These are phyloP conservation scores for Plicaturopsis crispa DNA, from an alignment of 768 basidiomycete species.

Conservation along the genomic window DNA sequence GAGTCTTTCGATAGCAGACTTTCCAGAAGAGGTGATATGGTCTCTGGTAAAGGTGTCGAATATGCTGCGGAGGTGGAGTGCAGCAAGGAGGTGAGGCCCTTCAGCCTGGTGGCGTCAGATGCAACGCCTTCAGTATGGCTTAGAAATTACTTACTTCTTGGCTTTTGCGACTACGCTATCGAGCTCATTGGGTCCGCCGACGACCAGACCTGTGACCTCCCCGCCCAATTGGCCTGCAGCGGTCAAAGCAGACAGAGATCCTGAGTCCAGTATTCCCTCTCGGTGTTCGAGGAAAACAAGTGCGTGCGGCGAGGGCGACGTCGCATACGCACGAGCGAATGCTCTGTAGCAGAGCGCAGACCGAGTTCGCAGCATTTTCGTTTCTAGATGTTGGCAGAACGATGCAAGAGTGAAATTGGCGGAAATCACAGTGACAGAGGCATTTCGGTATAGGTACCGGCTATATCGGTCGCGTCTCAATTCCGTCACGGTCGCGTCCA, in stretches of 20 bases:
- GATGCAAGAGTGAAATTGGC: neutral
- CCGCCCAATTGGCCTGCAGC: conserved; percentile 86
- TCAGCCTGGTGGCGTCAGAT: conserved; percentile 37
- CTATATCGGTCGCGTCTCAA: neutral
- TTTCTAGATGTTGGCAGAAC: conserved; percentile 1
- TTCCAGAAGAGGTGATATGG: conserved; percentile 76
- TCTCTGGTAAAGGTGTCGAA: conserved; percentile 63
- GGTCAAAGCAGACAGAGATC: conserved; percentile 84
- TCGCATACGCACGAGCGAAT: conserved; percentile 45
- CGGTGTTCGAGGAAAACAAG: conserved; percentile 90
- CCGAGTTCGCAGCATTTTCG: conserved; percentile 14
- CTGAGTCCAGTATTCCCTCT: conserved; percentile 72
- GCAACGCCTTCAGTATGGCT: conserved; percentile 3
- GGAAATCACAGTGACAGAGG: conserved; percentile 14
- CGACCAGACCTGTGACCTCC: conserved; percentile 70
- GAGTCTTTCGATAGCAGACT: conserved; percentile 56
- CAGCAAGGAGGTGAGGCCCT: conserved; percentile 59
- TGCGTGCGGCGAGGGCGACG: conserved; percentile 56
- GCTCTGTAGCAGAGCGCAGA: conserved; percentile 7
- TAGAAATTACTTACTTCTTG: conserved; percentile 53
- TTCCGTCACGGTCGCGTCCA: neutral
- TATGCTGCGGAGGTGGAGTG: conserved; percentile 69
- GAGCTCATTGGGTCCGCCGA: conserved; percentile 65
- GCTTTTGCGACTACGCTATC: conserved; percentile 60
- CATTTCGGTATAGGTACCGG: conserved; percentile 1